Percentiles rank a stretch among this genome's conserved stretches.
phyloP scores from a whole-genome alignment of 2,329 filamentous ascomycete genomes.

The Trichoderma semiorbis region DNA sequence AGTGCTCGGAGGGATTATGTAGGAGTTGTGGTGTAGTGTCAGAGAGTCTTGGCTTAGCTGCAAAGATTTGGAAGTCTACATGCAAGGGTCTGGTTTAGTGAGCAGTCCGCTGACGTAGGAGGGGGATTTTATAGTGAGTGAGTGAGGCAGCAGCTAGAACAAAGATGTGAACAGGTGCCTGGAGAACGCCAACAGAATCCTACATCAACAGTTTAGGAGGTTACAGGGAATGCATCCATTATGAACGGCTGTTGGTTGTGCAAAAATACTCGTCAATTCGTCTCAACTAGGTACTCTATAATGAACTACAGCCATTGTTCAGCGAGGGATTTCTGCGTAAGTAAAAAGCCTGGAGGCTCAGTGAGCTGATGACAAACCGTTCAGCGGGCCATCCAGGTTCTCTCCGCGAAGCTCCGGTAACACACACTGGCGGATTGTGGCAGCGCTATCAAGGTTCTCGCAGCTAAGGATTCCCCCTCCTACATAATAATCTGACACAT shows the following conservation, averaged over 20 bases:
- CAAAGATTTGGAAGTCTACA: background rate
- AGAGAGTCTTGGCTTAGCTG: background rate
- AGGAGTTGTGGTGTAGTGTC: background rate
- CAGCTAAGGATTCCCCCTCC: background rate
- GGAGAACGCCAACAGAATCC: background rate
- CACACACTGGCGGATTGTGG: background rate
- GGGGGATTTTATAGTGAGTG: background rate
- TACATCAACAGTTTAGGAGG: background rate
- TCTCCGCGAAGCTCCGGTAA: background rate
- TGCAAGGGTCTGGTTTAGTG: background rate
- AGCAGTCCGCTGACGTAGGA: slow-evolving; percentile 15
- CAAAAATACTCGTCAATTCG: background rate
- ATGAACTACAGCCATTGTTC: background rate
- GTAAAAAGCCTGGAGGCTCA: background rate
- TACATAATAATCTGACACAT: background rate
- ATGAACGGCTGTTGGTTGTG: background rate
- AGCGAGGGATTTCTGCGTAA: background rate
- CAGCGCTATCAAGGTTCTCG: slow-evolving; percentile 12
- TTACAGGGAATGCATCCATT: background rate
- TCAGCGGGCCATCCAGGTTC: slow-evolving; percentile 9
- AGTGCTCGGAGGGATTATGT: background rate
- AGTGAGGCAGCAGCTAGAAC: background rate
- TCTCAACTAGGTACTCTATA: background rate
- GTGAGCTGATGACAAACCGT: background rate
- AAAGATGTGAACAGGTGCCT: background rate